Evolutionary conservation across 495 filamentous ascomycete species (phyloP), one percentile per base, ranked within the genome.

Genomic region (Penicillium lagena): DNA sequence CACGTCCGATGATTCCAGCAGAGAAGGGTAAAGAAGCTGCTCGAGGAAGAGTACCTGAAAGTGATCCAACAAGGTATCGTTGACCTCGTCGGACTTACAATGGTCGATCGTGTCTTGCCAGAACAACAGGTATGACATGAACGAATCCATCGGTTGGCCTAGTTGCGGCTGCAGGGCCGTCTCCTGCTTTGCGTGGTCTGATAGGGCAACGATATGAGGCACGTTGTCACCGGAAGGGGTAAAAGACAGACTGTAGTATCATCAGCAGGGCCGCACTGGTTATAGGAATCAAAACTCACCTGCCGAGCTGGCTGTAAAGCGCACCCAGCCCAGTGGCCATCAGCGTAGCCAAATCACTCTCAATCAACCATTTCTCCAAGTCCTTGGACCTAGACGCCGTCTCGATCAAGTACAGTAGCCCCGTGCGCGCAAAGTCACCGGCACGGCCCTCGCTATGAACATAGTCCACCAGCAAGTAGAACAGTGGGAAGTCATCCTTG

Each of bases 31-130:
- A 70, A 99, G 63, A 58, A 99, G 68, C 62, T 97, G 93, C 54
- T 96, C 88, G 35, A 99, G 68, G 60, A 99, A 99, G 9, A 99
- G 79, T 48, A 97, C 85, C 59, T 96, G 89, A 58, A 97, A 99
- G 63, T 99, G 94, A 62, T 97, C 94, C 34, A 99, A 70, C 15
- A 99, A 68, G 0, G 89, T 96, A 45, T 85, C 87, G 51, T 89
- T 91, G 38, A 99, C 86, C 57, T 97, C 94, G 2, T 78, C 72
- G 1, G 91, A 96, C 49, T 81, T 81, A 66, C 93, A 99, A 65
- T 97, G 89, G 56, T 96, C 89, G 38, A 99, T 75, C 12, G 95
- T 88, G 63, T 99, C 93, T 56, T 99, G 93, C 94, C 93, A 99
- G 52, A 99, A 98, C 12, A 90, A 68, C 11, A 99, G 72, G 56